Conservation (phyloP, 75 land plant species). For the Cunninghamia lanceolata region DNA sequence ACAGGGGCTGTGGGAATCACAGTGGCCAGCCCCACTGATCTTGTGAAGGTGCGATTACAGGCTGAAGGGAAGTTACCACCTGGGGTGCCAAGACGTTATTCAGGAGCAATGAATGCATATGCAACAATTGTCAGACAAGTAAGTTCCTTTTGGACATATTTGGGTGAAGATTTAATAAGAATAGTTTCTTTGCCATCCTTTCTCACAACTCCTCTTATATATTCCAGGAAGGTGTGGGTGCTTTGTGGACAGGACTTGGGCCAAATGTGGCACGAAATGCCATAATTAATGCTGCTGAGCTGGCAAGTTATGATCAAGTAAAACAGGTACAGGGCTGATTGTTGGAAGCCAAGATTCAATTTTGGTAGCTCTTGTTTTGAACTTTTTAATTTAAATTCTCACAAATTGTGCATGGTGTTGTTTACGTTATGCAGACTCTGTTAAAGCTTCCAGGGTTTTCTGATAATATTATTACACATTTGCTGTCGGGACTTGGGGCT, state of each 20-base stretch:
- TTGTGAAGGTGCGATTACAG: conserved; percentile 97
- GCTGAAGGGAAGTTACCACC: conserved; percentile 95
- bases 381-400: not conserved
- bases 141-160: not conserved
- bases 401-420: conserved; percentile 9
- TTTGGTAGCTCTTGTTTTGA: conserved; percentile 3
- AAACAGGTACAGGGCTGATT: conserved; percentile 65
- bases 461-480: conserved; percentile 89
- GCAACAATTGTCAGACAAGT: conserved; percentile 92
- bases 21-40: conserved; percentile 98
- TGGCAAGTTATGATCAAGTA: conserved; percentile 99
- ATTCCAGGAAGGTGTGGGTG: conserved; percentile 82
- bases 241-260: conserved; percentile 97
- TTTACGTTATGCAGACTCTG: conserved; percentile 59
- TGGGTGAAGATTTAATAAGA: not conserved
- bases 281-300: conserved; percentile 98
- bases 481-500: conserved; percentile 93
- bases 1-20: conserved; percentile 84
- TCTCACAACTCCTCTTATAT: conserved; percentile 1
- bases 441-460: conserved; percentile 89
- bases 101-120: conserved; percentile 96
- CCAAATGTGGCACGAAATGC: conserved; percentile 98
- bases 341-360: not conserved
- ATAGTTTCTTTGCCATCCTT: conserved; percentile 1
- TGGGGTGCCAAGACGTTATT: conserved; percentile 94